Evolutionary conservation across 1,284 basidiomycete species (phyloP), one percentile per base, ranked within the genome.

Genomic region (Fomitopsis pinicola): DNA sequence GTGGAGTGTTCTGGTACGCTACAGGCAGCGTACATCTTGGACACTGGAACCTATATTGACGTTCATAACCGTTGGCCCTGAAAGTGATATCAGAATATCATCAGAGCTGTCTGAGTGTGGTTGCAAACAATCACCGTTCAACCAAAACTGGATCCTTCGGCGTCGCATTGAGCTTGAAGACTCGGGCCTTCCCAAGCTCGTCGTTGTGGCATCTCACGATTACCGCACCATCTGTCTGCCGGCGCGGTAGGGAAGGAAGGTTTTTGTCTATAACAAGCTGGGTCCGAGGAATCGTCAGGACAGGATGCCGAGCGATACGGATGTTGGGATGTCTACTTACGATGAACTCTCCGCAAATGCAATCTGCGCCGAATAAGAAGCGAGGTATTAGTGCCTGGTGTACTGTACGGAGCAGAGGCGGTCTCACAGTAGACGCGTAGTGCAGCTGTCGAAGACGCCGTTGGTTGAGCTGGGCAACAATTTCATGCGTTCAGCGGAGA

Each of bases 321-420:
- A 48, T 17, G 14, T 40, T 52, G 38, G 54, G 48, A 60, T 28
- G 52, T 15, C 35, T 17, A 82, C 89, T 68, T 72, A 91, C 91
- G 69, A 91, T 85, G 68, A 92, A 92, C 74, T 92, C 90, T 69
- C 90, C 91, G 73, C 91, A 92, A 61, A 93, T 86, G 70, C 91
- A 93, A 73, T 93, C 89, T 92, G 69, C 57, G 55, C 63, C 60
- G 58, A 58, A 67, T 55, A 40, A 67, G 56, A 55, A 67, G 64
- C 40, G 40, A 46, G 55, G 42, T 54, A 30, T 52, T 30, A 57
- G 59, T 40, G 50, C 14, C 28, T 14, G 28, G 53, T 62, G 30
- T 57, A 46, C 33, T 65, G 35, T 54, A 57, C 44, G 58, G 59
- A 42, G 56, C 56, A 61, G 62, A 66, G 54, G 28, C 9, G 50